Base-by-base conservation (phyloP, 2,329 filamentous ascomycete species). In the Endothia cerciana region DNA sequence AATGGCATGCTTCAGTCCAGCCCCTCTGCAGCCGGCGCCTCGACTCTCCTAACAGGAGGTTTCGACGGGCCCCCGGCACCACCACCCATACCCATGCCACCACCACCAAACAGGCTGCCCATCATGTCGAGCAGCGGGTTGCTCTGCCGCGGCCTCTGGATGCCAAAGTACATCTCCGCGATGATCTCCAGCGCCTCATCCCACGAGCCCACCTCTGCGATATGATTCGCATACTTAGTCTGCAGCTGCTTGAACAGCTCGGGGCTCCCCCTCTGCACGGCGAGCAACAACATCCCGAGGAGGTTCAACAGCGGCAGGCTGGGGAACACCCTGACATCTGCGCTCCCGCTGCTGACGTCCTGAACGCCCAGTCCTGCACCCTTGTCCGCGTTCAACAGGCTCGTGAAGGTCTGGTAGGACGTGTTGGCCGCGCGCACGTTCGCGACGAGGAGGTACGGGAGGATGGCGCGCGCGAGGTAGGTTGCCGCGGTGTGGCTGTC, bases 91-190 rank as follows among this genome's bases (percentile, higher is more conserved):
- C 84, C 83, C 60, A 82, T 83, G 33, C 84, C 86, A 7, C 88
- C 90, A 25, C 93, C 93, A 59, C 94, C 94, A 74, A 99, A 91
- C 83, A 99, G 87, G 69, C 89, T 94, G 58, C 93, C 94, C 91
- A 99, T 96, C 94, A 99, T 98, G 76, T 99, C 95, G 79, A 98
- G 88, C 77, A 99, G 82, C 3, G 94, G 94, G 77, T 98, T 98
- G 70, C 90, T 91, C 81, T 97, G 93, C 73, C 91, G 86, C 57
- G 94, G 94, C 74, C 93, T 90, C 80, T 89, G 87, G 76, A 99
- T 96, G 43, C 89, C 89, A 80, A 99, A 99, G 82, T 98, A 99
- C 87, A 97, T 94, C 81, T 99, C 94, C 59, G 91, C 94, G 72
- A 99, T 89, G 77, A 92, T 89, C 72, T 93, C 90, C 68, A 99